phyloP scores from a whole-genome alignment of 768 basidiomycete species.

The Paxillus rubicundulus region DNA sequence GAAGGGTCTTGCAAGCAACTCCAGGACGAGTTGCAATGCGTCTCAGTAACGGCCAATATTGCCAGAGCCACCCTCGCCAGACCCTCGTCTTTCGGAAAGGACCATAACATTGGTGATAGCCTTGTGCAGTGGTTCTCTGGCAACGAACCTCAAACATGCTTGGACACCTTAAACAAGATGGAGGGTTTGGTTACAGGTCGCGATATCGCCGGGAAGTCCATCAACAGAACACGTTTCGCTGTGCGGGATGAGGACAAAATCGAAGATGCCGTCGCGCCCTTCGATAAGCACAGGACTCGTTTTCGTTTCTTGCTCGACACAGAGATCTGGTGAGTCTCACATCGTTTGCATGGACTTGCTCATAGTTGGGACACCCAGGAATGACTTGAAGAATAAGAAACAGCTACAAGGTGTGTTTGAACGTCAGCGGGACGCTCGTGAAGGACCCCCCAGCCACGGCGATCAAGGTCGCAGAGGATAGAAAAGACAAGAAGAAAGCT shows the following conservation, averaged over 20 bases:
- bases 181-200: not conserved
- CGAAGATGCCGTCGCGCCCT: conserved; percentile 5
- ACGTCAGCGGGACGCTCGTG: too few relatives aligned
- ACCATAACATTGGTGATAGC: conserved; percentile 1
- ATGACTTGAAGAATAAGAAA: too few relatives aligned
- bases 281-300: not conserved
- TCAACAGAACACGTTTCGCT: not conserved
- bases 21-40: too few relatives aligned
- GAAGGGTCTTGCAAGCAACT: too few relatives aligned
- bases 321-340: conserved; percentile 11
- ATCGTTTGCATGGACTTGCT: too few relatives aligned
- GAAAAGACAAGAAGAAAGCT: too few relatives aligned
- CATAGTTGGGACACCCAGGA: too few relatives aligned
- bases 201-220: not conserved
- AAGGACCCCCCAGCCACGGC: too few relatives aligned
- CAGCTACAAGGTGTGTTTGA: too few relatives aligned
- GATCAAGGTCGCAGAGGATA: too few relatives aligned
- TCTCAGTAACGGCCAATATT: too few relatives aligned
- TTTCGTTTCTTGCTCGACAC: conserved; percentile 13
- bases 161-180: conserved; percentile 11
- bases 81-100: not conserved
- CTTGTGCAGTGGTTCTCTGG: conserved; percentile 8
- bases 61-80: too few relatives aligned
- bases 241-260: not conserved
- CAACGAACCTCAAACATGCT: conserved; percentile 1